Evolutionary conservation across 805 yeast species (phyloP).

Genomic region (Starmerella riodocensis): DNA sequence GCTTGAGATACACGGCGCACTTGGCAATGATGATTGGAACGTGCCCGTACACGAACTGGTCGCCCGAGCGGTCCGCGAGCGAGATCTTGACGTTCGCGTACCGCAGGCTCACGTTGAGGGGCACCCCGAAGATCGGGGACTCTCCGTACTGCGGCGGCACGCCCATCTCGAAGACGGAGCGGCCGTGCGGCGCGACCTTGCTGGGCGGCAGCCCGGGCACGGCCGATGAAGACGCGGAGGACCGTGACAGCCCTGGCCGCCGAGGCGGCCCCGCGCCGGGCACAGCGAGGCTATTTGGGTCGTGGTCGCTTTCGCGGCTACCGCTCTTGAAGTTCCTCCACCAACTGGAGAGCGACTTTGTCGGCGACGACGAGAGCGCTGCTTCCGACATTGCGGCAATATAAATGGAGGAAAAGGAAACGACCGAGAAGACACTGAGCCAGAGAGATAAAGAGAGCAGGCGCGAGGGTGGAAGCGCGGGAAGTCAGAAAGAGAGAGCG

Average conservation of each 20-base stretch:
- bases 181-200: conserved; percentile 9
- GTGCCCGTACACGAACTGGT: conserved; percentile 65
- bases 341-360: conserved; percentile 30
- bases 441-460: not conserved
- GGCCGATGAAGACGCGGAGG: conserved; percentile 29
- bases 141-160: conserved; percentile 16
- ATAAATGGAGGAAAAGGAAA: not conserved
- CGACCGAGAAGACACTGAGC: no score
- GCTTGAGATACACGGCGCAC: conserved; percentile 77
- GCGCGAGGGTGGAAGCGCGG: not conserved
- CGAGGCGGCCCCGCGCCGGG: not conserved
- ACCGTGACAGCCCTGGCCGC: conserved; percentile 14
- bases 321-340: conserved; percentile 31
- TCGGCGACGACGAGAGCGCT: conserved; percentile 18
- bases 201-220: conserved; percentile 26
- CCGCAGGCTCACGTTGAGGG: conserved; percentile 53
- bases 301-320: not conserved
- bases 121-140: conserved; percentile 61
- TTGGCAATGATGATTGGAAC: conserved; percentile 93
- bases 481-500: not conserved
- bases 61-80: conserved; percentile 42
- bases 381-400: conserved; percentile 10
- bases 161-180: conserved; percentile 9
- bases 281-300: not conserved
- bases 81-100: conserved; percentile 69